These are phyloP conservation scores for Conringia planisiliqua DNA, from an alignment of 345 rosid species.

Conservation along the genomic window DNA sequence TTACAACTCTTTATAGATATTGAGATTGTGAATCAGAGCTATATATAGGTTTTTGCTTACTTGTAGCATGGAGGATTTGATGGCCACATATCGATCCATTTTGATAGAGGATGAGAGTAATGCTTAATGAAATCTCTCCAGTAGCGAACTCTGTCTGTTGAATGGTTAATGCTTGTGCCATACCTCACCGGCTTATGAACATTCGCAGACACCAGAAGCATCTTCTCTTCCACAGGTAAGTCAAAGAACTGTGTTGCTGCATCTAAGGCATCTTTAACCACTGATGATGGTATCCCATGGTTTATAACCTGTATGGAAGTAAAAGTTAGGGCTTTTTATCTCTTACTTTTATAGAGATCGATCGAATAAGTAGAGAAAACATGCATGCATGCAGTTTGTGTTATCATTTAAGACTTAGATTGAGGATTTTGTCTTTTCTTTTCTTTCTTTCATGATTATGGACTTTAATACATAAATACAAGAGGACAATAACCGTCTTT, in stretches of 20 bases:
- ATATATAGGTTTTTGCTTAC: slow-evolving; percentile 29
- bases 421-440: slow-evolving; percentile 30
- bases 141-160: slow-evolving; percentile 46
- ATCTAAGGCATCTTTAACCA: slow-evolving; percentile 41
- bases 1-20: background rate
- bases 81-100: slow-evolving; percentile 65
- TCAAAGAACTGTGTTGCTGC: slow-evolving; percentile 51
- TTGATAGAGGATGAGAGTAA: slow-evolving; percentile 56
- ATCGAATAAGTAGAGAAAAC: background rate
- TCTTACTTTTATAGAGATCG: background rate
- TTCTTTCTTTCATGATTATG: background rate
- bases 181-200: slow-evolving; percentile 56
- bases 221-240: slow-evolving; percentile 54
- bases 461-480: slow-evolving; percentile 25
- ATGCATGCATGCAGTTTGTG: slow-evolving; percentile 27
- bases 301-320: slow-evolving; percentile 42
- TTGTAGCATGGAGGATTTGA: slow-evolving; percentile 56
- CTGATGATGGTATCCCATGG: slow-evolving; percentile 43
- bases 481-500: slow-evolving; percentile 32
- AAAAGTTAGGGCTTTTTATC: slow-evolving; percentile 17
- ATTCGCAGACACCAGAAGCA: slow-evolving; percentile 41
- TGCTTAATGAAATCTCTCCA: slow-evolving; percentile 73
- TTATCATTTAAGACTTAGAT: slow-evolving; percentile 25
- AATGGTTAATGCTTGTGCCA: slow-evolving; percentile 60
- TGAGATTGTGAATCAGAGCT: background rate